Base-by-base conservation (phyloP, 2,329 filamentous ascomycete species). In the Ophiostoma piceae region DNA sequence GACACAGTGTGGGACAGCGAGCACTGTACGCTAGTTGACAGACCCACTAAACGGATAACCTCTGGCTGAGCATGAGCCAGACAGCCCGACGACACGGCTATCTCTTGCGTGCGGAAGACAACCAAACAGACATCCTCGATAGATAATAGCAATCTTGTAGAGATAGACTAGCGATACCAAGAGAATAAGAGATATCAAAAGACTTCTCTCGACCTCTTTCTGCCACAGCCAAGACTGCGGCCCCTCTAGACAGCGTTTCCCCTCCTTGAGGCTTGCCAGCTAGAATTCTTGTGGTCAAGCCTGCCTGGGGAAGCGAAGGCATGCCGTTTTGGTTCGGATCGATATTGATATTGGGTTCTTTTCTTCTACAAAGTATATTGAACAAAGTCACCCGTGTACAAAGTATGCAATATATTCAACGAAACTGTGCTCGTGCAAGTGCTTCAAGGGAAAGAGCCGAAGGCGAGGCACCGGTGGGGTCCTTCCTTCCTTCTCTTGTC, bases 181-280 rank as follows among this genome's bases (percentile, higher is more conserved):
- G 16, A 26, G n/a, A 57, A 26, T 9, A 26, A 26, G 51, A 57
- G 51, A 26, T 9, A 57, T 26, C n/a, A 26, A 57, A 26, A 14
- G 5, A 35, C 35, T 35, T 35, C 35, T 35, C 8, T 35, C 4
- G 1, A 35, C 35, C 35, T 35, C 35, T 35, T 2, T 35, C 35
- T 35, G 8, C 35, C 35, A 35, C 35, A 8, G 51, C 51, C 51
- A 57, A 57, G 51, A 26, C n/a, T 9, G 16, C 22, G 9, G 51
- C 22, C 57, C 57, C 57, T 62, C 57, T 62, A 19, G 57, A 62
- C 57, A 62, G 26, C 57, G 16, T 35, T 62, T 62, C 29, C 57
- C 57, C 32, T 32, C 60, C 19, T 39, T 37, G 60, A 11, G 60
- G 29, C 60, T 64, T 62, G 57, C 57, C 57, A 64, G 60, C 60